Evolutionary conservation across 345 rosid genomes (phyloP).

Genomic region (Acer saccharum): DNA sequence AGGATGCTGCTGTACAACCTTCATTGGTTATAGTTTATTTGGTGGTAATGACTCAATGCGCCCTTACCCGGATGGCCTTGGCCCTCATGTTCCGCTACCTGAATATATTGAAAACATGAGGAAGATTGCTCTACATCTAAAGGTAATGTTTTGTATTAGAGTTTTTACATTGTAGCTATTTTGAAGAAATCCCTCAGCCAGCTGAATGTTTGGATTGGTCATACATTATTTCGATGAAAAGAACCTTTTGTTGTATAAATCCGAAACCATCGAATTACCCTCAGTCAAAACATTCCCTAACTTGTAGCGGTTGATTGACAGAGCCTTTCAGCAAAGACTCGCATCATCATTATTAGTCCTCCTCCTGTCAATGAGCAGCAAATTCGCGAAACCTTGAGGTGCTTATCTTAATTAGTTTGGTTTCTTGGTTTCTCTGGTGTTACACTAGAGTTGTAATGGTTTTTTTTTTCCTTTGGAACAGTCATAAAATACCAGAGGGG

Average conservation of each 20-base stretch:
- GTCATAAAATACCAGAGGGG: conserved; percentile 23
- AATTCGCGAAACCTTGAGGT: conserved; percentile 34
- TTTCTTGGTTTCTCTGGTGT: conserved; percentile 5
- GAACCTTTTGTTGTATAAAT: no score
- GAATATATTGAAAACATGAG: conserved; percentile 77
- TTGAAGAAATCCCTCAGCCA: no score
- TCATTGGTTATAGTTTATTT: conserved; percentile 83
- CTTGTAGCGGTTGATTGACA: conserved; percentile 22
- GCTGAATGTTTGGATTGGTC: no score
- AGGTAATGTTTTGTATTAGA: conserved; percentile 40
- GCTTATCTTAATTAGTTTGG: neutral
- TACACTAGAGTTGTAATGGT: neutral
- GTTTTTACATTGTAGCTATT: no score
- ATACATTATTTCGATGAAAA: neutral
- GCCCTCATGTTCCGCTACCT: conserved; percentile 86
- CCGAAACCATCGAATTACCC: no score
- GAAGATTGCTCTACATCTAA: conserved; percentile 69
- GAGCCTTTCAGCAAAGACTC: conserved; percentile 77
- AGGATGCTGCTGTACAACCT: conserved; percentile 77
- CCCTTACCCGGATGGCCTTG: conserved; percentile 62
- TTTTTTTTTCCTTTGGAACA: conserved; percentile 11
- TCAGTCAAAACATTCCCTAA: no score
- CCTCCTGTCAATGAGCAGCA: conserved; percentile 81
- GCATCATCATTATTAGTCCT: conserved; percentile 60
- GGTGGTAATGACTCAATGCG: conserved; percentile 89